A percentile compares a stretch with the other conserved stretches of the same genome.
phyloP scores from a whole-genome alignment of 2,329 filamentous ascomycete genomes.

The Tricladium varicosporioides region DNA sequence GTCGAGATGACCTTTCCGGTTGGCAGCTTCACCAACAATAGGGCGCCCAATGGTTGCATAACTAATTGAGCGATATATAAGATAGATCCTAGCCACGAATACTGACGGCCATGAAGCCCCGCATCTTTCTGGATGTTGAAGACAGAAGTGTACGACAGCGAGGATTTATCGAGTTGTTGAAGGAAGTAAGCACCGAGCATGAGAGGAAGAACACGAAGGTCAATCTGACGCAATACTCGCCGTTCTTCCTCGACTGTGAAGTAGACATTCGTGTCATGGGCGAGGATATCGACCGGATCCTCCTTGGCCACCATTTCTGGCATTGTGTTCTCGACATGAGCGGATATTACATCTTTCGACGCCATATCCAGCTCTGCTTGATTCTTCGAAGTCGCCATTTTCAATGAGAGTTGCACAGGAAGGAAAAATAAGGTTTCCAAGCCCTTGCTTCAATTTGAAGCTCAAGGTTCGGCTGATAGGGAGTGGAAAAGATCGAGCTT shows the following conservation, averaged over 20 bases:
- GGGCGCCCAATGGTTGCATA: constrained; percentile 53
- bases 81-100: constrained; percentile 60
- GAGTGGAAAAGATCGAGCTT: neutral
- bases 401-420: neutral
- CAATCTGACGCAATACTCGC: constrained; percentile 37
- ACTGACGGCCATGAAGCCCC: constrained; percentile 43
- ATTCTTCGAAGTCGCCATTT: neutral
- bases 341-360: constrained; percentile 10
- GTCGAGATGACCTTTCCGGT: constrained; percentile 51
- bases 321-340: constrained; percentile 11
- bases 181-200: constrained; percentile 56
- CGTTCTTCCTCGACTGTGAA: constrained; percentile 19
- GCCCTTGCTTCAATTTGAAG: neutral
- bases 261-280: constrained; percentile 13
- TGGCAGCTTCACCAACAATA: constrained; percentile 50
- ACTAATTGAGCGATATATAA: constrained; percentile 57
- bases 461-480: neutral
- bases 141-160: constrained; percentile 42
- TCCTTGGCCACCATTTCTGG: neutral
- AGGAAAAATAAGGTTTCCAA: neutral
- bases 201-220: constrained; percentile 47
- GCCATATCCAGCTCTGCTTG: neutral
- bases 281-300: constrained; percentile 10
- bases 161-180: constrained; percentile 44
- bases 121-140: constrained; percentile 48